A percentile compares a stretch with the other conserved stretches of the same genome.
Evolutionary conservation across 2,329 filamentous ascomycete species (phyloP).

Genomic region (Cladosporium colombiae): DNA sequence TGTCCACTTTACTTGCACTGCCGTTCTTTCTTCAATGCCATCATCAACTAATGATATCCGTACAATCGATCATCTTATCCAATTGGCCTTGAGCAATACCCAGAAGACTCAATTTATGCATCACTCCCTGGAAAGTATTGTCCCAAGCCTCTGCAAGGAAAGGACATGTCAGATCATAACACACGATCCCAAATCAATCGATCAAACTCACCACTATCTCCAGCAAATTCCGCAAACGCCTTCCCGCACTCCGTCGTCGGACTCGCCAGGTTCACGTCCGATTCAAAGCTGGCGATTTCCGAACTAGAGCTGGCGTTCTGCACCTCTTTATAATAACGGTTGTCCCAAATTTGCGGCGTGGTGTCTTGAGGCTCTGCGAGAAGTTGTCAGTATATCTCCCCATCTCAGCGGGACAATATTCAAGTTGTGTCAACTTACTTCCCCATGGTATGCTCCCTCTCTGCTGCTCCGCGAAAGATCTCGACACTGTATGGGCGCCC

Average conservation of each 20-base stretch:
- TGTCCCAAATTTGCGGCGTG: neutral
- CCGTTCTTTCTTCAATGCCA: neutral
- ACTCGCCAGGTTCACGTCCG: too few species aligned
- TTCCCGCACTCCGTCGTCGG: too few species aligned
- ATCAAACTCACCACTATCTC: too few species aligned
- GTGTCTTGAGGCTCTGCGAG: neutral
- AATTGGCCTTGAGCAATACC: neutral
- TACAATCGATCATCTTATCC: neutral
- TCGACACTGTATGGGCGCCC: conserved; percentile 55
- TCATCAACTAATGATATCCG: neutral
- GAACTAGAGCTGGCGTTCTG: too few species aligned
- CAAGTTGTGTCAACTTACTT: conserved; percentile 11
- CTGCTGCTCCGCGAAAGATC: conserved; percentile 42
- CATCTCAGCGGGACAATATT: neutral
- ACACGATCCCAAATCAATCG: too few species aligned
- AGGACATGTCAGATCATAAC: too few species aligned
- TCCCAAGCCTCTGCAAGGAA: too few species aligned
- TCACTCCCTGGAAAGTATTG: too few species aligned
- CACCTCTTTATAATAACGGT: too few species aligned
- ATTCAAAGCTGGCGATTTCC: too few species aligned
- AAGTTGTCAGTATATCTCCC: neutral
- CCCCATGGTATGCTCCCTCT: conserved; percentile 34
- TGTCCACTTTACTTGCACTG: neutral
- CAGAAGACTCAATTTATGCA: neutral
- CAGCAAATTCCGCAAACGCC: too few species aligned